phyloP scores from a whole-genome alignment of 1,284 basidiomycete genomes.

The Limonomyces culmigenus region DNA sequence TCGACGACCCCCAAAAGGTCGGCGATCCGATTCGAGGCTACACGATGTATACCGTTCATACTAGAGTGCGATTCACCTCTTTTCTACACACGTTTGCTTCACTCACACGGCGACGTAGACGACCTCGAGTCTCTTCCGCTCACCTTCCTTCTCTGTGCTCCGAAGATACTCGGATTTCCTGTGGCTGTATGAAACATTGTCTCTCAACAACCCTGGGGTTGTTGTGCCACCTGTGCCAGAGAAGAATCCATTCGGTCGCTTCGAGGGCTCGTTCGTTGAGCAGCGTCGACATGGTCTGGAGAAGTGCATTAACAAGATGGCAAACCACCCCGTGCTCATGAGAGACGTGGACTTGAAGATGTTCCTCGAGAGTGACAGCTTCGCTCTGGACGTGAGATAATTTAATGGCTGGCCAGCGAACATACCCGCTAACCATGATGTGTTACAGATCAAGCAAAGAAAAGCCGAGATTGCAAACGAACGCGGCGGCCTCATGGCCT shows the following conservation, averaged over 20 bases:
- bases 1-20: constrained; percentile 87
- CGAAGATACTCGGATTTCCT: constrained; percentile 94
- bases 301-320: constrained; percentile 78
- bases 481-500: constrained; percentile 62
- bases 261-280: constrained; percentile 78
- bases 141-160: constrained; percentile 77
- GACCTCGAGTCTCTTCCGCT: constrained; percentile 66
- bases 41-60: constrained; percentile 90
- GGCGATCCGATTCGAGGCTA: constrained; percentile 85
- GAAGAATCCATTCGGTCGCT: constrained; percentile 85
- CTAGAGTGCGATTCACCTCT: constrained; percentile 33
- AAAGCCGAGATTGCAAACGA: constrained; percentile 63
- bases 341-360: constrained; percentile 73
- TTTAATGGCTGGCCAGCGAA: background rate
- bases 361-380: constrained; percentile 81
- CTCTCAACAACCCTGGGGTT: constrained; percentile 88
- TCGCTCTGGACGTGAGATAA: constrained; percentile 57
- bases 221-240: constrained; percentile 94
- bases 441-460: constrained; percentile 68
- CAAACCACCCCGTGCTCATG: constrained; percentile 72
- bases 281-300: constrained; percentile 74
- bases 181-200: constrained; percentile 88
- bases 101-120: constrained; percentile 29
- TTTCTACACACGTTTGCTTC: constrained; percentile 2
- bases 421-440: constrained; percentile 2